These are phyloP conservation scores for Pseudozyma tsukubaensis DNA, from an alignment of 1,284 basidiomycete genomes.

Conservation along the genomic window DNA sequence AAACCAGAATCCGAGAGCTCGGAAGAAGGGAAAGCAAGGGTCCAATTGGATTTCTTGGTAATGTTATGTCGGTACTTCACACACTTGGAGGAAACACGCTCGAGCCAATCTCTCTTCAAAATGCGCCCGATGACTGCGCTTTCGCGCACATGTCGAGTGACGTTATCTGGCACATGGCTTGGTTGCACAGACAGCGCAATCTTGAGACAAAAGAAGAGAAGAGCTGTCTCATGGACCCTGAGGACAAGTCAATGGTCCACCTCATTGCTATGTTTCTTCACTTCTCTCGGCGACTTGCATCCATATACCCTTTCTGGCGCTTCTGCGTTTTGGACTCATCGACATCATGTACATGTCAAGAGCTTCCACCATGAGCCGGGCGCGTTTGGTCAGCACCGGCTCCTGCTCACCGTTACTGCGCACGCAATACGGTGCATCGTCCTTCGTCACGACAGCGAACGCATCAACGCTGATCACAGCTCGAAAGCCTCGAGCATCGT, in stretches of 20 bases:
- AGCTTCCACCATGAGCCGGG: conserved; percentile 4
- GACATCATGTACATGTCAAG: conserved; percentile 27
- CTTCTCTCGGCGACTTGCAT: neutral
- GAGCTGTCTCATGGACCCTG: neutral
- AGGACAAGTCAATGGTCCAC: neutral
- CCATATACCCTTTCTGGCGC: neutral
- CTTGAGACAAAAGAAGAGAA: neutral
- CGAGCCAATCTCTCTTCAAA: neutral
- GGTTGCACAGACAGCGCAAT: neutral
- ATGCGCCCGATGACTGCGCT: neutral
- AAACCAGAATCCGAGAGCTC: no score
- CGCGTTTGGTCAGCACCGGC: neutral
- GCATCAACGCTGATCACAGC: conserved; percentile 8
- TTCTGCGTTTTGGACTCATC: neutral
- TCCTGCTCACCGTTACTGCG: neutral
- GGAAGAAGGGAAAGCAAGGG: no score
- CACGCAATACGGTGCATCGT: neutral
- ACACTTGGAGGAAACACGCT: neutral
- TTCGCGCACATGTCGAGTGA: neutral
- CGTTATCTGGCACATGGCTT: neutral
- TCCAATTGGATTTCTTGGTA: neutral
- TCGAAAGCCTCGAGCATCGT: neutral
- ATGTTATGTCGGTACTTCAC: neutral
- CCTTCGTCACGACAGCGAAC: conserved; percentile 5
- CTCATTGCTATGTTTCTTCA: no score